Evolutionary conservation across 306 rosid species (phyloP), one percentile per base, ranked within the genome.

Genomic region (Malus sieversii): DNA sequence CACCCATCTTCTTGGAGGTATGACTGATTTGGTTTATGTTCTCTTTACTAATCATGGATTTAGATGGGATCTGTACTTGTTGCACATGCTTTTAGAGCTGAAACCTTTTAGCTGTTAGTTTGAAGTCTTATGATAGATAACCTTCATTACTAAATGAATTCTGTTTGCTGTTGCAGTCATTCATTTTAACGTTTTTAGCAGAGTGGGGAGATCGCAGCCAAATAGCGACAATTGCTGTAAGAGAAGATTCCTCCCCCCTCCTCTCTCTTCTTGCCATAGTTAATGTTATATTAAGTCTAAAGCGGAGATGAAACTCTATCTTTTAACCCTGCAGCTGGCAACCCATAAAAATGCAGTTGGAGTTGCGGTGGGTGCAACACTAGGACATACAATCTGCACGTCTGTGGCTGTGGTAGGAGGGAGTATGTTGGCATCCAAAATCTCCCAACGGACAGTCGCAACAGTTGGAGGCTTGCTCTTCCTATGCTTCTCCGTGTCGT

Each of bases 201-300:
- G 99, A 96, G 85, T 96, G 99, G 99, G 99, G 99, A 5, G 99
- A 96, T 79, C 99, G 98, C 23, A 96, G 99, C 89, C 99, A 96
- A 85, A 96, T 96, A 79, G 99, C 99, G 1, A 96, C 99, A 58
- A 96, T 96, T 78, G 99, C 99, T 20, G 99, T 96, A 87, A 87
- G 99, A 87, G 99, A 66, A 65, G 6, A 52, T 53, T 20, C 20
- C 32, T 48, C 71, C 40, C 14, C 32, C 12, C 30, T 19, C 14
- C n/a, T 20, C 55, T 20, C 55, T 32, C 40, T 6, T 35, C 40
- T 6, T 66, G n/a, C 29, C 64, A 19, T 70, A 35, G 72, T 52
- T 67, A 71, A 71, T 52, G 70, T 60, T 23, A 35, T 53, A 55
- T 45, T 72, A 44, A 73, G 45, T 59, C 51, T 65, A n/a, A 25